phyloP scores from a whole-genome alignment of 2,329 filamentous ascomycete species.

The Stachybotrys elegans region DNA sequence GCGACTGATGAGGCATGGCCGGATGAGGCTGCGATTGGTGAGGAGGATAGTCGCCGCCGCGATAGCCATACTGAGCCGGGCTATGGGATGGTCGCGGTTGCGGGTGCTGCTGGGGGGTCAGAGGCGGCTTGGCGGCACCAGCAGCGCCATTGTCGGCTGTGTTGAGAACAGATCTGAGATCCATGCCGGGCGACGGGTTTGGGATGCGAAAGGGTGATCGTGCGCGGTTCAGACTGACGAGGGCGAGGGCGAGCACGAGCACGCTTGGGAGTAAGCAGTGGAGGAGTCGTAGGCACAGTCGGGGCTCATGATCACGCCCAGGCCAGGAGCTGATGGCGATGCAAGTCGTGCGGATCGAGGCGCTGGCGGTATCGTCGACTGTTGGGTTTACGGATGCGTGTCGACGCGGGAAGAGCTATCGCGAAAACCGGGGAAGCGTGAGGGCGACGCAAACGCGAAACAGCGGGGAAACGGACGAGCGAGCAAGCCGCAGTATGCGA shows the following conservation, averaged over 20 bases:
- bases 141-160: slow-evolving; percentile 36
- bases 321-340: too few species aligned
- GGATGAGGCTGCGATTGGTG: slow-evolving; percentile 27
- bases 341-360: too few species aligned
- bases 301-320: too few species aligned
- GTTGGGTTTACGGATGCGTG: too few species aligned
- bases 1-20: slow-evolving; percentile 44
- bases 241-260: neutral
- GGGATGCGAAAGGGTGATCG: neutral
- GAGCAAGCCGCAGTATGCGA: too few species aligned
- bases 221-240: neutral
- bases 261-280: too few species aligned
- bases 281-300: too few species aligned
- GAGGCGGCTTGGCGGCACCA: slow-evolving; percentile 25
- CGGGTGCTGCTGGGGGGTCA: slow-evolving; percentile 26
- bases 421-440: too few species aligned
- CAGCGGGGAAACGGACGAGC: too few species aligned
- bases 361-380: too few species aligned
- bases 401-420: too few species aligned
- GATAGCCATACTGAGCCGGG: slow-evolving; percentile 40
- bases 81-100: slow-evolving; percentile 30
- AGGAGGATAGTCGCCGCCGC: slow-evolving; percentile 39
- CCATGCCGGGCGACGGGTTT: slow-evolving; percentile 33
- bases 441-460: too few species aligned
- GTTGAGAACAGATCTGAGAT: slow-evolving; percentile 52